Percentiles rank a stretch among this genome's conserved stretches.
Evolutionary conservation across 2,329 filamentous ascomycete species (phyloP).

Genomic region (Colletotrichum karsti): DNA sequence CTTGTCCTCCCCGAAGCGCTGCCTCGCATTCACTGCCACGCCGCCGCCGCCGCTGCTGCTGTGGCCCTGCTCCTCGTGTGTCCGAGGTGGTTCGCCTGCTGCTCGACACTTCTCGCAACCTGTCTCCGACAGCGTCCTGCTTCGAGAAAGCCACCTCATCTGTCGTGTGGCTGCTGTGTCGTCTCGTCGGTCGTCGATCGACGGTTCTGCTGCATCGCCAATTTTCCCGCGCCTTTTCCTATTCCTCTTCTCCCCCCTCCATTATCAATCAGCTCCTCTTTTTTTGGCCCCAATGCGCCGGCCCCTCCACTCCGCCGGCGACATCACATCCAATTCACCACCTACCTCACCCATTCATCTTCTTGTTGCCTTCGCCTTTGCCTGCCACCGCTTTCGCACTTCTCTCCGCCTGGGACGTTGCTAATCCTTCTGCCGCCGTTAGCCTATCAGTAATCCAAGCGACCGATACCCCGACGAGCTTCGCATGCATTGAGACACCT

Average conservation of each 20-base stretch:
- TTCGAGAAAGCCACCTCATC: background rate
- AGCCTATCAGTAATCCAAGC: slow-evolving; percentile 1
- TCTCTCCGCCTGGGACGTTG: background rate
- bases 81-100: background rate
- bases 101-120: background rate
- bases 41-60: background rate
- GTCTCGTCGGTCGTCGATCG: background rate
- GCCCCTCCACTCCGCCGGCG: slow-evolving; percentile 26
- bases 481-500: slow-evolving; percentile 20
- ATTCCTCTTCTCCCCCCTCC: slow-evolving; percentile 14
- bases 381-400: background rate
- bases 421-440: background rate
- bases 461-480: slow-evolving; percentile 23
- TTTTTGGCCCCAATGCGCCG: slow-evolving; percentile 25
- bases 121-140: background rate
- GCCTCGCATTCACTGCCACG: slow-evolving; percentile 13
- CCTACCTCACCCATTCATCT: background rate
- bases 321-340: slow-evolving; percentile 13
- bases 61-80: background rate
- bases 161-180: background rate
- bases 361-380: background rate
- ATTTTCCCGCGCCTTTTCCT: slow-evolving; percentile 21
- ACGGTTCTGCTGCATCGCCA: background rate
- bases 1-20: slow-evolving; percentile 13
- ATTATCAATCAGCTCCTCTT: slow-evolving; percentile 28